Percentiles rank a stretch among this genome's conserved stretches.
Conservation (phyloP, 352 stramenopile species). For the Pythium chondricola region DNA sequence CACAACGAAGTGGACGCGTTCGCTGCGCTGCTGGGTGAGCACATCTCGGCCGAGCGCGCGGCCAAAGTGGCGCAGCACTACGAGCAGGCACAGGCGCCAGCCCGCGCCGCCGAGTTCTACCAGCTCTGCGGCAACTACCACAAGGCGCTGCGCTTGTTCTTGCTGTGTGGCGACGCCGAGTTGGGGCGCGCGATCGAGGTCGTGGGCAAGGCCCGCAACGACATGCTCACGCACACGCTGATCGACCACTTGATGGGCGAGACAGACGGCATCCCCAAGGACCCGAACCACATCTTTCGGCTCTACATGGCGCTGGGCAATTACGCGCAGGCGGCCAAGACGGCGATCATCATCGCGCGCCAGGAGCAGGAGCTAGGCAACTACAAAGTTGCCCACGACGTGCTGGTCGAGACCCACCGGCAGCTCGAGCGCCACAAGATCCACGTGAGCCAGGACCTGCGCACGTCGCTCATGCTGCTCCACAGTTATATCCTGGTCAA, state of each 20-base stretch:
- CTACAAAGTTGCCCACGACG: conserved; percentile 88
- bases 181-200: conserved; percentile 89
- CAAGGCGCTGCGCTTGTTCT: conserved; percentile 87
- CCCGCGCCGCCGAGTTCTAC: conserved; percentile 87
- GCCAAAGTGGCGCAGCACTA: conserved; percentile 89
- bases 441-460: conserved; percentile 85
- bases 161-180: conserved; percentile 86
- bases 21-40: conserved; percentile 67
- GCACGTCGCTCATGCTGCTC: conserved; percentile 83
- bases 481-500: conserved; percentile 94
- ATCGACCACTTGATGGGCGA: conserved; percentile 96
- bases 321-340: conserved; percentile 90
- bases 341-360: conserved; percentile 90
- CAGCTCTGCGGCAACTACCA: conserved; percentile 86
- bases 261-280: conserved; percentile 90
- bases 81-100: conserved; percentile 68
- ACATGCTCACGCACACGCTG: conserved; percentile 92
- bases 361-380: conserved; percentile 92
- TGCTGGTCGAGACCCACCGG: conserved; percentile 88
- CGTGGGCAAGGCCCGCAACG: conserved; percentile 88
- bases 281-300: conserved; percentile 93
- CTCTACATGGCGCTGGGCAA: conserved; percentile 94
- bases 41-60: conserved; percentile 80
- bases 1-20: conserved; percentile 90
- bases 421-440: conserved; percentile 84